A percentile compares a stretch with the other conserved stretches of the same genome.
Evolutionary conservation across 2,329 filamentous ascomycete species (phyloP).

Genomic region (Neofusicoccum sp.): DNA sequence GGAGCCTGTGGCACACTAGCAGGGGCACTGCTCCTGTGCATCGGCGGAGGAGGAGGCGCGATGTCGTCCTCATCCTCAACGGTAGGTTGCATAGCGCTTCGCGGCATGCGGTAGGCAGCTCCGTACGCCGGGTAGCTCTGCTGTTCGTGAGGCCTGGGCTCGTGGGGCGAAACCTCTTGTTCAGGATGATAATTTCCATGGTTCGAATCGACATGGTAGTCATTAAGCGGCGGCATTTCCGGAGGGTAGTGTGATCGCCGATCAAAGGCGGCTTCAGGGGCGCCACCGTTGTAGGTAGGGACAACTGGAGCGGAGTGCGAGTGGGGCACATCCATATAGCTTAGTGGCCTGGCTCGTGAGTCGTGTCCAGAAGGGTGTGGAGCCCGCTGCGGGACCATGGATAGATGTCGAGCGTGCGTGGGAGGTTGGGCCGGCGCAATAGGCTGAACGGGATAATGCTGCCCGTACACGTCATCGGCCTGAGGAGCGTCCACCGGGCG

Average conservation of each 20-base stretch:
- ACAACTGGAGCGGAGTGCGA: slow-evolving; percentile 44
- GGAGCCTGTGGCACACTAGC: slow-evolving; percentile 21
- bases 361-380: slow-evolving; percentile 30
- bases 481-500: background rate
- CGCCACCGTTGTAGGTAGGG: slow-evolving; percentile 19
- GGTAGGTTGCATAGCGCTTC: slow-evolving; percentile 57
- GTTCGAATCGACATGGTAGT: background rate
- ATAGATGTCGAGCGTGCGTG: slow-evolving; percentile 9
- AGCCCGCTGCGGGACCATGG: slow-evolving; percentile 23
- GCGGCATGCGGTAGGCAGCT: slow-evolving; percentile 43
- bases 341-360: slow-evolving; percentile 27
- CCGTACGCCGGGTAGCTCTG: slow-evolving; percentile 9
- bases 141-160: background rate
- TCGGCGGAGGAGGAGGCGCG: slow-evolving; percentile 37
- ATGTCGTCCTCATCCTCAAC: slow-evolving; percentile 65
- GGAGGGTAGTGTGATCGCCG: slow-evolving; percentile 13
- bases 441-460: slow-evolving; percentile 12
- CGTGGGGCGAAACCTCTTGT: background rate
- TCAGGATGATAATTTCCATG: background rate
- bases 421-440: background rate
- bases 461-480: background rate
- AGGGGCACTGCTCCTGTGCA: slow-evolving; percentile 36
- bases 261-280: slow-evolving; percentile 2
- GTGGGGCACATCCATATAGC: slow-evolving; percentile 37
- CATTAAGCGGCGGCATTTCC: slow-evolving; percentile 5